A percentile compares a stretch with the other conserved stretches of the same genome.
phyloP scores from a whole-genome alignment of 1,284 basidiomycete genomes.

The Laetiporus sulphureus region DNA sequence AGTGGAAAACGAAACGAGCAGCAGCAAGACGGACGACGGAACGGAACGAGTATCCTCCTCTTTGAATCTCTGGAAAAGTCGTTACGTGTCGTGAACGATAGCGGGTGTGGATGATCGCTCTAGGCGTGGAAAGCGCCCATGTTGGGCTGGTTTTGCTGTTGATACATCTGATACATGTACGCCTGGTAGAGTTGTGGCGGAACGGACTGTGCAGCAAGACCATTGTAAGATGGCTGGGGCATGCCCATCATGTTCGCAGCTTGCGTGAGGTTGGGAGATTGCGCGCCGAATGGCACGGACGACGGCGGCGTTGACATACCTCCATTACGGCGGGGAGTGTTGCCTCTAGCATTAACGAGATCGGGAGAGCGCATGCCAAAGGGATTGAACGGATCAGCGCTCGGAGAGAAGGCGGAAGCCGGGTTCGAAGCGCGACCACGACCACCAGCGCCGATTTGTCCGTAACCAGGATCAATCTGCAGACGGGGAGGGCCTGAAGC shows the following conservation, averaged over 20 bases:
- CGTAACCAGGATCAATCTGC: slow-evolving; percentile 60
- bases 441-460: slow-evolving; percentile 22
- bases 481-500: slow-evolving; percentile 71
- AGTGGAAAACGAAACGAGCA: slow-evolving; percentile 11
- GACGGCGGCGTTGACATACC: slow-evolving; percentile 33
- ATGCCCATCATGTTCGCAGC: slow-evolving; percentile 53
- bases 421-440: slow-evolving; percentile 45
- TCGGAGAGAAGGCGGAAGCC: slow-evolving; percentile 51
- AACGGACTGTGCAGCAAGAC: slow-evolving; percentile 52
- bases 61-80: slow-evolving; percentile 18
- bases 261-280: slow-evolving; percentile 53
- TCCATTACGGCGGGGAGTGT: slow-evolving; percentile 46
- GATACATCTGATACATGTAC: slow-evolving; percentile 78
- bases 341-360: slow-evolving; percentile 40
- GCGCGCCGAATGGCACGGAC: slow-evolving; percentile 47
- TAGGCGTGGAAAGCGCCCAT: slow-evolving; percentile 72
- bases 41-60: slow-evolving; percentile 17
- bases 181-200: slow-evolving; percentile 71
- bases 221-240: slow-evolving; percentile 56
- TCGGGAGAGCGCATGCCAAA: slow-evolving; percentile 64
- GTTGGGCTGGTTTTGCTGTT: slow-evolving; percentile 62
- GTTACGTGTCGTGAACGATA: slow-evolving; percentile 22
- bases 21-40: slow-evolving; percentile 8
- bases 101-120: slow-evolving; percentile 27
- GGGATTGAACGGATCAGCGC: slow-evolving; percentile 69